phyloP scores from a whole-genome alignment of 2,329 filamentous ascomycete genomes.

The Scorias spongiosa region DNA sequence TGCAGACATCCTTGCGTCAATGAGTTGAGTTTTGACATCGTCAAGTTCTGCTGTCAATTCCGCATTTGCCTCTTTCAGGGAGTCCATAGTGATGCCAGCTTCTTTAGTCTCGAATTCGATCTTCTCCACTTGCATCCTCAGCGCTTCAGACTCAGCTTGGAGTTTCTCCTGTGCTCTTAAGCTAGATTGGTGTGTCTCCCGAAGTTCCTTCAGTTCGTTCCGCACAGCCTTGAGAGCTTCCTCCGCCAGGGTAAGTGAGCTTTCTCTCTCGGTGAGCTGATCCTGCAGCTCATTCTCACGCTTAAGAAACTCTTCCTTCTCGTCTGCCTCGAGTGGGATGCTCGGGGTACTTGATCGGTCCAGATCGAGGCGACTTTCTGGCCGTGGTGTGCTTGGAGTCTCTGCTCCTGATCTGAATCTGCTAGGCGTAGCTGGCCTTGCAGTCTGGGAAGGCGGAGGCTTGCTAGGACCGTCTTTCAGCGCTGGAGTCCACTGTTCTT shows the following conservation, averaged over 20 bases:
- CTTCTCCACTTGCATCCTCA: conserved; percentile 94
- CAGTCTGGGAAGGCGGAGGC: conserved; percentile 20
- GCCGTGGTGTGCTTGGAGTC: conserved; percentile 35
- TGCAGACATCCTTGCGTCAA: conserved; percentile 91
- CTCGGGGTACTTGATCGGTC: conserved; percentile 80
- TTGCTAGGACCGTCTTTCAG: conserved; percentile 35
- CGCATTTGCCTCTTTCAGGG: conserved; percentile 84
- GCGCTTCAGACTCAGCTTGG: conserved; percentile 72
- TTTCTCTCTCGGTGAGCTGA: conserved; percentile 85
- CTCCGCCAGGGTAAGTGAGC: conserved; percentile 62
- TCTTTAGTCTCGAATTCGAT: conserved; percentile 94
- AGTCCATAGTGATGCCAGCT: conserved; percentile 93
- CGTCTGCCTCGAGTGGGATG: conserved; percentile 82
- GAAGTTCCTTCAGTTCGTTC: conserved; percentile 71
- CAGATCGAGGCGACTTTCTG: conserved; percentile 49
- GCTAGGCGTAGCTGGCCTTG: conserved; percentile 45
- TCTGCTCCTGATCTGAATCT: conserved; percentile 32
- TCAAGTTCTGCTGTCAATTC: conserved; percentile 87
- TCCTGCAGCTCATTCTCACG: conserved; percentile 96
- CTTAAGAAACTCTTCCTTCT: conserved; percentile 86
- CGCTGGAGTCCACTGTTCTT: conserved; percentile 70
- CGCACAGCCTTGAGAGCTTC: conserved; percentile 68
- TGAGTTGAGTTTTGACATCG: conserved; percentile 86
- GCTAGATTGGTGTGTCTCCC: conserved; percentile 69
- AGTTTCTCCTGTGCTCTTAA: conserved; percentile 85